A percentile compares a stretch with the other conserved stretches of the same genome.
phyloP scores from a whole-genome alignment of 768 basidiomycete genomes.

The Tephrocybe sp. region DNA sequence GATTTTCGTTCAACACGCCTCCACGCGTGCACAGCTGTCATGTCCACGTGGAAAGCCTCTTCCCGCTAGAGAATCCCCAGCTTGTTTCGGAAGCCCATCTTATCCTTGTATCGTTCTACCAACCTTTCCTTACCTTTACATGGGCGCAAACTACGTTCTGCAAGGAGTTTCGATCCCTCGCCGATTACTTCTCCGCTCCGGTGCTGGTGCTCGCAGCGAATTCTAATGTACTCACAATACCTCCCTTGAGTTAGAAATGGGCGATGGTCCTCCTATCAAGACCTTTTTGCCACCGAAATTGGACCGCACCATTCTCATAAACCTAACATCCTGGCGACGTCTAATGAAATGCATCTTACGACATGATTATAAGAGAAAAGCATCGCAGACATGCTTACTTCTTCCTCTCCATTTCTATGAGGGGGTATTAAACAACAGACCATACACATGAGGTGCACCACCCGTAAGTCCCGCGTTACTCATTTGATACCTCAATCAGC shows the following conservation, averaged over 20 bases:
- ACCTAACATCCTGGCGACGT: neutral
- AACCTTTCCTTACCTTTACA: too few relatives aligned
- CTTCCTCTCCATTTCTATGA: too few relatives aligned
- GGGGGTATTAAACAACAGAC: too few relatives aligned
- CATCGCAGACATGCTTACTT: too few relatives aligned
- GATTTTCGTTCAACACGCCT: constrained; percentile 1
- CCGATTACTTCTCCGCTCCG: too few relatives aligned
- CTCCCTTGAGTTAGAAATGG: neutral
- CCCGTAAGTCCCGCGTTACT: too few relatives aligned
- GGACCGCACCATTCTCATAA: neutral
- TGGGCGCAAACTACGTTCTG: too few relatives aligned
- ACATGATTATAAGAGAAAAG: too few relatives aligned
- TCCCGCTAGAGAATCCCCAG: neutral
- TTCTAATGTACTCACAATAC: neutral
- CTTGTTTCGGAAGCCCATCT: too few relatives aligned
- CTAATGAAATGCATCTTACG: neutral
- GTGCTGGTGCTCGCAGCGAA: neutral
- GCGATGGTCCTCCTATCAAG: neutral
- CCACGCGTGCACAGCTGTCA: neutral
- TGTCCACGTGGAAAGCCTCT: constrained; percentile 1
- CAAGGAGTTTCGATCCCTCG: neutral
- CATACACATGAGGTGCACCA: too few relatives aligned
- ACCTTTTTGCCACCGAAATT: neutral
- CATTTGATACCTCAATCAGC: neutral
- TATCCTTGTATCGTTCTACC: neutral